Percentiles rank a stretch among this genome's conserved stretches.
Evolutionary conservation across 257 asterid genomes (phyloP).

Genomic region (Solanum medicagineum): DNA sequence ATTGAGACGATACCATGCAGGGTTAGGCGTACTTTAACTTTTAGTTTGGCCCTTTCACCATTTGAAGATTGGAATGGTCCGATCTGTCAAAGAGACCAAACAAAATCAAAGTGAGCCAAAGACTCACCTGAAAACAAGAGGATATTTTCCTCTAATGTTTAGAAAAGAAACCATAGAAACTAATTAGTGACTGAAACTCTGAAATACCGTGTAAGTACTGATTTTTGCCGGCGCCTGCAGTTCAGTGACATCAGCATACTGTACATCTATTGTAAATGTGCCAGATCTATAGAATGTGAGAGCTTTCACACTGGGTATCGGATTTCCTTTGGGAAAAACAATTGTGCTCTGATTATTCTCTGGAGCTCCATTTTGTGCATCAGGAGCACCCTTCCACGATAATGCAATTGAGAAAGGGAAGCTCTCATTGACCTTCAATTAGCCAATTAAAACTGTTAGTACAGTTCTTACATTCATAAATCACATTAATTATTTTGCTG

Average conservation of each 20-base stretch:
- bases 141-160: neutral
- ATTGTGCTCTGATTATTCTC: constrained; percentile 66
- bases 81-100: constrained; percentile 25
- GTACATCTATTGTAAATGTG: constrained; percentile 57
- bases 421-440: constrained; percentile 58
- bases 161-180: neutral
- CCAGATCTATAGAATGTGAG: constrained; percentile 73
- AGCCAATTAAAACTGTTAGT: neutral
- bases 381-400: constrained; percentile 71
- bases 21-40: constrained; percentile 73
- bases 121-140: neutral
- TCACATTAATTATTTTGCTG: neutral
- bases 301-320: constrained; percentile 85
- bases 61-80: constrained; percentile 68
- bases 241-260: constrained; percentile 65
- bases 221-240: constrained; percentile 68
- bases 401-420: constrained; percentile 70
- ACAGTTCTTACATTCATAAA: neutral
- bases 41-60: constrained; percentile 59
- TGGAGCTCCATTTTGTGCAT: constrained; percentile 39
- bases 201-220: constrained; percentile 70
- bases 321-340: constrained; percentile 85
- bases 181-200: neutral
- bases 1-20: constrained; percentile 78
- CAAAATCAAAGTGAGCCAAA: neutral